Percentiles rank a stretch among this genome's conserved stretches.
Evolutionary conservation across 2,329 filamentous ascomycete genomes (phyloP).

Genomic region (Mycosphaerella sp.): DNA sequence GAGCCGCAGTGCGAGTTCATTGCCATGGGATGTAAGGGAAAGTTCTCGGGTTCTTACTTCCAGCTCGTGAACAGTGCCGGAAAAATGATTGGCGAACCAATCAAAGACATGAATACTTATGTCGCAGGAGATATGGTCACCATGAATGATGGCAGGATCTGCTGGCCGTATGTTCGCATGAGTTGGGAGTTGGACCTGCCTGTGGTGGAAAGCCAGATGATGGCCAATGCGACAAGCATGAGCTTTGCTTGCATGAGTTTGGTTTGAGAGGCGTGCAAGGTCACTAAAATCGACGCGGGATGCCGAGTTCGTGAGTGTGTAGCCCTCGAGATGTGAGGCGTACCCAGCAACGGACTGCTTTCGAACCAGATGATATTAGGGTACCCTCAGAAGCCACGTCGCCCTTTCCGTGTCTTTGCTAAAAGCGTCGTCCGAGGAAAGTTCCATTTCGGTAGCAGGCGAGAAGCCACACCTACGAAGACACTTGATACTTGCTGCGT

Average conservation of each 20-base stretch:
- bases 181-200: constrained; percentile 43
- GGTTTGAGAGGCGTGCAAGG: constrained; percentile 4
- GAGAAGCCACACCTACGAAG: constrained; percentile 16
- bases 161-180: constrained; percentile 57
- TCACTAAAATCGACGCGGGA: background rate
- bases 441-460: background rate
- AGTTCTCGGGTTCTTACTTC: constrained; percentile 54
- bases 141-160: constrained; percentile 52
- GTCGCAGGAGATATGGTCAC: constrained; percentile 59
- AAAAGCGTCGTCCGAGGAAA: background rate
- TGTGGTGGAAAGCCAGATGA: constrained; percentile 18
- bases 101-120: constrained; percentile 49
- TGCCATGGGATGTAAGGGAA: constrained; percentile 55
- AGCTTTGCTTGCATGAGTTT: constrained; percentile 48
- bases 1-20: constrained; percentile 50
- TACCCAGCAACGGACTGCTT: background rate
- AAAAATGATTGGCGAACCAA: constrained; percentile 45
- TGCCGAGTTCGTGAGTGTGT: background rate
- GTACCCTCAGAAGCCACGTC: constrained; percentile 1
- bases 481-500: constrained; percentile 15
- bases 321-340: background rate
- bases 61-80: constrained; percentile 51
- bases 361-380: background rate
- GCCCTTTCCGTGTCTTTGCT: background rate
- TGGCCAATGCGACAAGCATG: constrained; percentile 38